These are phyloP conservation scores for Lanmaoa pseudosensibilis DNA, from an alignment of 768 basidiomycete genomes.

Conservation along the genomic window DNA sequence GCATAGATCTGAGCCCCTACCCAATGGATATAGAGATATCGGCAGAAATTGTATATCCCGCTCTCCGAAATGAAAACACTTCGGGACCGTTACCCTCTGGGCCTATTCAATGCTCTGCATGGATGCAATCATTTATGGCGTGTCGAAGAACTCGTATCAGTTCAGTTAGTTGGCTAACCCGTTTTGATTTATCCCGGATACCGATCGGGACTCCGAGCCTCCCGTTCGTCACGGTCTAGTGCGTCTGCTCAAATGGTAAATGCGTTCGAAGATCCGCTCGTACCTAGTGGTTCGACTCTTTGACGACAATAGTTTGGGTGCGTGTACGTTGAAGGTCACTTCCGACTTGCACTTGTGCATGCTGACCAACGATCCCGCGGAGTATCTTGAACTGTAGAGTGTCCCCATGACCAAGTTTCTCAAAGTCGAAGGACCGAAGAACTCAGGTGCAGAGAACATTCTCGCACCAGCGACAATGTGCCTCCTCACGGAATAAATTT, in stretches of 20 bases:
- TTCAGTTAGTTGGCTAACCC: neutral
- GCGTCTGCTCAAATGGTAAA: neutral
- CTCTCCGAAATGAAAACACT: conserved; percentile 19
- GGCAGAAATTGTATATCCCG: neutral
- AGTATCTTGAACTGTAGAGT: neutral
- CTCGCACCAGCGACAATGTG: neutral
- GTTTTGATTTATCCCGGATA: neutral
- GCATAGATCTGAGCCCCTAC: neutral
- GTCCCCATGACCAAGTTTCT: neutral
- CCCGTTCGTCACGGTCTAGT: neutral
- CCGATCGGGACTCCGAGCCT: neutral
- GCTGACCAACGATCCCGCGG: neutral
- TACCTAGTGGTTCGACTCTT: neutral
- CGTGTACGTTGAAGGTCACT: neutral
- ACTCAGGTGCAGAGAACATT: neutral
- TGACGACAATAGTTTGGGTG: neutral
- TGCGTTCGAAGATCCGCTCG: neutral
- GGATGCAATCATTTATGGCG: neutral
- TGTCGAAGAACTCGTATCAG: neutral
- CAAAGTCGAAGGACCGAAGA: neutral
- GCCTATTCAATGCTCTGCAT: neutral
- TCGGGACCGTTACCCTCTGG: neutral
- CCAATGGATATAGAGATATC: neutral
- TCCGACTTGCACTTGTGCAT: neutral
- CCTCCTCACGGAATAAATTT: neutral